These are phyloP conservation scores for Huntiella savannae DNA, from an alignment of 2,329 filamentous ascomycete species.

Conservation along the genomic window DNA sequence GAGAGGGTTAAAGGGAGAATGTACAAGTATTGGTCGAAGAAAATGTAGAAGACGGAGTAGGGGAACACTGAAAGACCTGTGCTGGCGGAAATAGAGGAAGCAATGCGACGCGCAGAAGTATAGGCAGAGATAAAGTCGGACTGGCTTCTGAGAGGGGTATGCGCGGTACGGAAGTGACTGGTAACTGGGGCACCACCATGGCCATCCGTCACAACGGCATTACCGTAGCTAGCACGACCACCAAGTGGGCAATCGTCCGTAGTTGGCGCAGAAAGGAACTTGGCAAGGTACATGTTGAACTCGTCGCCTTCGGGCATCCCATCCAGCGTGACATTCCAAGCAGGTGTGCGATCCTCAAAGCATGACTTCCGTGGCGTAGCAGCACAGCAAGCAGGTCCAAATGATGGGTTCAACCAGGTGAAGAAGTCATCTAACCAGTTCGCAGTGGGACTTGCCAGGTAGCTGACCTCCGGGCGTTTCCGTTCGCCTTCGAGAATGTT, in stretches of 20 bases:
- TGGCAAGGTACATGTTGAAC: constrained; percentile 68
- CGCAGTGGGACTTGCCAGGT: constrained; percentile 70
- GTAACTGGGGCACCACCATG: constrained; percentile 50
- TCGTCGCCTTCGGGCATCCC: constrained; percentile 92
- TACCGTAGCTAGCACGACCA: constrained; percentile 70
- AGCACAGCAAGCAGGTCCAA: constrained; percentile 50
- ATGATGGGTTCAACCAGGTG: constrained; percentile 79
- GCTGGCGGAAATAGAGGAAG: constrained; percentile 48
- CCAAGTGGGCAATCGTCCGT: constrained; percentile 72
- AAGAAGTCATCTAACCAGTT: constrained; percentile 97
- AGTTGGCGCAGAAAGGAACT: constrained; percentile 66
- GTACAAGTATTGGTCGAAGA: constrained; percentile 89
- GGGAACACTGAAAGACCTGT: constrained; percentile 78
- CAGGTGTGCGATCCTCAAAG: constrained; percentile 56
- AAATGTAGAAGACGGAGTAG: constrained; percentile 95
- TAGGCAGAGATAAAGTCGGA: constrained; percentile 87
- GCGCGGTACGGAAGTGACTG: constrained; percentile 80
- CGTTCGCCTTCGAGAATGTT: constrained; percentile 89
- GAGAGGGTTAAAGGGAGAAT: constrained; percentile 66
- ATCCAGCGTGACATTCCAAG: constrained; percentile 74
- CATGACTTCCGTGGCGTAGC: constrained; percentile 30
- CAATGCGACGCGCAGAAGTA: constrained; percentile 71
- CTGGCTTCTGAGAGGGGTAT: constrained; percentile 73
- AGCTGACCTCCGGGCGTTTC: constrained; percentile 73
- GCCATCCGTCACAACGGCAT: constrained; percentile 61